Evolutionary conservation across 2,329 filamentous ascomycete species (phyloP).

Genomic region (Colletotrichum gloeosporioides): DNA sequence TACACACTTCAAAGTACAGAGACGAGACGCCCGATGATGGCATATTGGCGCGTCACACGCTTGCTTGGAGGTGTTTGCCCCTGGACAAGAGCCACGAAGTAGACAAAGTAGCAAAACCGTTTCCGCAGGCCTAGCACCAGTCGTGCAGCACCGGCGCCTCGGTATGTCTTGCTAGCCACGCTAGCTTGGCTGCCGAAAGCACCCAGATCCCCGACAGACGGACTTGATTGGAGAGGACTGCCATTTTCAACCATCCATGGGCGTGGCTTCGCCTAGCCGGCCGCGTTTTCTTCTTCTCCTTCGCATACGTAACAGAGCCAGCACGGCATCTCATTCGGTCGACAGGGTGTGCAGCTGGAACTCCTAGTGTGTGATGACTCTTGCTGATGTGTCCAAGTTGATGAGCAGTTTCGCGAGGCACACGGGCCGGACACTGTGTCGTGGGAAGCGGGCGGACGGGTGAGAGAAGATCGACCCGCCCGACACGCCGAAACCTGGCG

Average conservation of each 20-base stretch:
- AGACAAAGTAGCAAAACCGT: neutral
- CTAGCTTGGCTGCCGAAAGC: constrained; percentile 10
- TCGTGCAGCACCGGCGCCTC: constrained; percentile 8
- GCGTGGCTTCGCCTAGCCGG: neutral
- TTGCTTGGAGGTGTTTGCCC: neutral
- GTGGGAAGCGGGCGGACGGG: neutral
- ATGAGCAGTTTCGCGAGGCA: neutral
- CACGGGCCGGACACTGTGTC: neutral
- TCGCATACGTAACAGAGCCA: neutral
- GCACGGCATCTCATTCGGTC: neutral
- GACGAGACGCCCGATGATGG: neutral
- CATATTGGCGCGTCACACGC: neutral
- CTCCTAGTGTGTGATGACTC: neutral
- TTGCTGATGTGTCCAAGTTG: neutral
- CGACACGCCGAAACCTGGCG: neutral
- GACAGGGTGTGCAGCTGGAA: neutral
- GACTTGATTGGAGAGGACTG: neutral
- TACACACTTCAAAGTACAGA: neutral
- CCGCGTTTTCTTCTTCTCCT: neutral
- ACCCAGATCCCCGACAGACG: neutral
- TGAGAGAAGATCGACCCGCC: neutral
- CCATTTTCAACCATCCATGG: neutral
- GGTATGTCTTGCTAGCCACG: neutral
- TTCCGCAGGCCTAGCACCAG: constrained; percentile 5
- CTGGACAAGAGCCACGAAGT: neutral